Evolutionary conservation across 2,329 filamentous ascomycete genomes (phyloP), one percentile per base, ranked within the genome.

Genomic region (Bertia moriformis): DNA sequence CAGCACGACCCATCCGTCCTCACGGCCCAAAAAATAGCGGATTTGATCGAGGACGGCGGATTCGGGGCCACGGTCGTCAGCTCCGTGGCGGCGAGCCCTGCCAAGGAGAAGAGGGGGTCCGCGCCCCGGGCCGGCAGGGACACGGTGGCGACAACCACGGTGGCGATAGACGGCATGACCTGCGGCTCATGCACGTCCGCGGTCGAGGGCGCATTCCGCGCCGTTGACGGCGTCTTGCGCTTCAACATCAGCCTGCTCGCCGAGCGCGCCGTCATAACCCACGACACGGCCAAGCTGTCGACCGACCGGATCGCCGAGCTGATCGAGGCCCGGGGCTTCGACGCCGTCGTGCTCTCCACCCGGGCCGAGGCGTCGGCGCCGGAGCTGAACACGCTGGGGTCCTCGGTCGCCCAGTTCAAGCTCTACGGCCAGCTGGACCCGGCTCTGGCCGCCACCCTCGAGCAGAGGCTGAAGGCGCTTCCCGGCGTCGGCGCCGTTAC

Each of bases 181-280:
- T 96, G 91, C 54, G 89, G 89, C 17, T 86, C 91, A 30, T 98
- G 91, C 59, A 96, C 91, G 1, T 89, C 89, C 1, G 87, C 89
- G 4, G 78, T 96, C 2, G 84, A 95, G 51, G 71, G 74, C 38
- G 85, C 83, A 3, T 91, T 98, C 60, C 73, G 76, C 47, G 73
- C 71, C 45, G 60, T 89, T 2, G 75, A 83, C 7, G 91, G 91
- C 15, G 59, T 96, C 14, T 54, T 86, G 41, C 84, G 87, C 46
- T 94, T 96, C 66, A 93, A 94, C 53, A 93, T 96, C 56, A 94
- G 86, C 58, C 65, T 98, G 47, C 69, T 96, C 20, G 91, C 91
- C 3, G 91, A 96, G 57, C 78, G 89, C 43, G 89, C 88, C 3
- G 82, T 95, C 30, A 76, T 95, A 46, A 71, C 87, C 2, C 89